Conservation (phyloP, 2,329 filamentous ascomycete species). For the Endoconidiophora polonica region DNA sequence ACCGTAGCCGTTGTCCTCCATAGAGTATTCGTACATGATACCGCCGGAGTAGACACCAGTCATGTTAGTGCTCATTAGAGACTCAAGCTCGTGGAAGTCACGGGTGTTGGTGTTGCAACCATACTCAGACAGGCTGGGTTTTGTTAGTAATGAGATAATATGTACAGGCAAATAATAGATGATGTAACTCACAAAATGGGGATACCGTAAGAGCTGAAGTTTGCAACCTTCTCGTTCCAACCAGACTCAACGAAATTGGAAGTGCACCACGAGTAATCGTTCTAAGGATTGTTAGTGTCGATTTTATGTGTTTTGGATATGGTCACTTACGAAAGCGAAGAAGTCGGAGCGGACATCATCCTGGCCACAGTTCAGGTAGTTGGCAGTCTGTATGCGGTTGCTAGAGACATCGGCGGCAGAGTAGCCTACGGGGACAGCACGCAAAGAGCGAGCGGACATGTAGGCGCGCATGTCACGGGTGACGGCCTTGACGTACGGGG, state of each 20-base stretch:
- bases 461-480: slow-evolving; percentile 63
- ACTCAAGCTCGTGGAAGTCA: slow-evolving; percentile 59
- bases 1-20: slow-evolving; percentile 65
- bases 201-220: slow-evolving; percentile 71
- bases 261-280: slow-evolving; percentile 79
- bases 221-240: slow-evolving; percentile 78
- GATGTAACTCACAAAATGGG: slow-evolving; percentile 50
- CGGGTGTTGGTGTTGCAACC: slow-evolving; percentile 75
- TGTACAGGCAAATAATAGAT: not conserved
- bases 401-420: slow-evolving; percentile 63
- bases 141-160: not conserved
- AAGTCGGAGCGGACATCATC: slow-evolving; percentile 76
- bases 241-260: slow-evolving; percentile 53
- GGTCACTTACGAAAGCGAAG: slow-evolving; percentile 45
- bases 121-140: slow-evolving; percentile 62
- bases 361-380: slow-evolving; percentile 86
- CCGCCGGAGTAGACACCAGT: slow-evolving; percentile 83
- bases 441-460: slow-evolving; percentile 43
- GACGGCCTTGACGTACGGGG: slow-evolving; percentile 62
- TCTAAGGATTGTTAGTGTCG: slow-evolving; percentile 21
- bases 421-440: slow-evolving; percentile 59
- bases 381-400: slow-evolving; percentile 73
- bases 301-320: not conserved
- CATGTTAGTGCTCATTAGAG: slow-evolving; percentile 75
- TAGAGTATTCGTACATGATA: slow-evolving; percentile 86